phyloP scores from a whole-genome alignment of 257 asterid species.

The Fraxinus anomala region DNA sequence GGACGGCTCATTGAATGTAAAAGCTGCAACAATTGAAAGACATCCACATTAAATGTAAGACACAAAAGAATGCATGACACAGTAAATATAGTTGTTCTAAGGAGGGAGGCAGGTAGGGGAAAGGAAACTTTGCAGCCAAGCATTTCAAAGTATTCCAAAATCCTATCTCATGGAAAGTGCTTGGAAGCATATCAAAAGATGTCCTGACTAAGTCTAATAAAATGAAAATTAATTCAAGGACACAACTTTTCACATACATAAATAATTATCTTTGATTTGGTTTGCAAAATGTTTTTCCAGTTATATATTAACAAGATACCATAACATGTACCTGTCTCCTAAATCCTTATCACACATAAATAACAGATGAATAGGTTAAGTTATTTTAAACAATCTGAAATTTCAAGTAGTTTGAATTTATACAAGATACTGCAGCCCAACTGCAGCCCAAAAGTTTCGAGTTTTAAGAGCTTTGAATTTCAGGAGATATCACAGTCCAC shows the following conservation, averaged over 20 bases:
- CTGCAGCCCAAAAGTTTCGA: neutral
- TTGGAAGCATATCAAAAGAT: neutral
- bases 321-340: neutral
- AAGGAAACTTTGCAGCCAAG: neutral
- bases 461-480: neutral
- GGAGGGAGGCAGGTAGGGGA: neutral
- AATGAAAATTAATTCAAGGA: neutral
- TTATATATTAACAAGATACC: neutral
- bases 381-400: neutral
- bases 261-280: neutral
- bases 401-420: neutral
- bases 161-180: neutral
- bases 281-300: neutral
- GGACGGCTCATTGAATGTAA: conserved; percentile 56
- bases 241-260: neutral
- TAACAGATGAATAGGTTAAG: neutral
- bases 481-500: neutral
- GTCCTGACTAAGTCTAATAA: neutral
- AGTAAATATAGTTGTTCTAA: neutral
- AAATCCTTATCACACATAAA: neutral
- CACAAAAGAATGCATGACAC: neutral
- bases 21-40: conserved; percentile 38
- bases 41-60: conserved; percentile 4
- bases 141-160: neutral
- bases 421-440: neutral